Evolutionary conservation across 2,329 filamentous ascomycete genomes (phyloP).

Genomic region (Monilinia fructicola): DNA sequence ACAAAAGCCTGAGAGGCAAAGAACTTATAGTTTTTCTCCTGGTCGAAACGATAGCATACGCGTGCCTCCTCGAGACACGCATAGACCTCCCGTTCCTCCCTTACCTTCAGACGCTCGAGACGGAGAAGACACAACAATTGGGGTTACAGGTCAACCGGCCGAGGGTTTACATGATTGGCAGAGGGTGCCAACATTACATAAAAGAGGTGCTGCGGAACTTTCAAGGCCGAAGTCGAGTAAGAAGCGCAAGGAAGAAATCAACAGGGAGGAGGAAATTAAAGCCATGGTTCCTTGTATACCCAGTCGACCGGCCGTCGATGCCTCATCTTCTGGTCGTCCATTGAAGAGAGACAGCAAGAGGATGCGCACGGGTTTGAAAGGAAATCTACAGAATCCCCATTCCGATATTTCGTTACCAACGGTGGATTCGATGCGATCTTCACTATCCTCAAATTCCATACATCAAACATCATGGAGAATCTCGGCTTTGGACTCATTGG

Average conservation of each 20-base stretch:
- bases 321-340: conserved; percentile 59
- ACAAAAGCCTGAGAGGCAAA: conserved; percentile 49
- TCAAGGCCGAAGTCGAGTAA: conserved; percentile 73
- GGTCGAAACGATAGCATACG: conserved; percentile 56
- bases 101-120: conserved; percentile 34
- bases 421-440: conserved; percentile 73
- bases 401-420: conserved; percentile 70
- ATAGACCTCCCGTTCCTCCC: conserved; percentile 37
- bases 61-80: conserved; percentile 40
- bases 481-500: conserved; percentile 75
- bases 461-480: conserved; percentile 72
- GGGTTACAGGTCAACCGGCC: conserved; percentile 33
- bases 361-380: conserved; percentile 55
- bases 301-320: conserved; percentile 59
- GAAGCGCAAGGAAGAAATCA: conserved; percentile 70
- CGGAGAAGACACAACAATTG: conserved; percentile 27
- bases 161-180: conserved; percentile 42
- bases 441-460: conserved; percentile 73
- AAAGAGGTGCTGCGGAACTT: conserved; percentile 59
- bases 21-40: conserved; percentile 63
- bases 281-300: conserved; percentile 74
- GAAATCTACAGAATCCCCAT: conserved; percentile 57
- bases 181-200: conserved; percentile 57
- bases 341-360: conserved; percentile 65
- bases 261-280: conserved; percentile 84